Evolutionary conservation across 2,329 filamentous ascomycete genomes (phyloP), one percentile per base, ranked within the genome.

Genomic region (Xylaria sp.): DNA sequence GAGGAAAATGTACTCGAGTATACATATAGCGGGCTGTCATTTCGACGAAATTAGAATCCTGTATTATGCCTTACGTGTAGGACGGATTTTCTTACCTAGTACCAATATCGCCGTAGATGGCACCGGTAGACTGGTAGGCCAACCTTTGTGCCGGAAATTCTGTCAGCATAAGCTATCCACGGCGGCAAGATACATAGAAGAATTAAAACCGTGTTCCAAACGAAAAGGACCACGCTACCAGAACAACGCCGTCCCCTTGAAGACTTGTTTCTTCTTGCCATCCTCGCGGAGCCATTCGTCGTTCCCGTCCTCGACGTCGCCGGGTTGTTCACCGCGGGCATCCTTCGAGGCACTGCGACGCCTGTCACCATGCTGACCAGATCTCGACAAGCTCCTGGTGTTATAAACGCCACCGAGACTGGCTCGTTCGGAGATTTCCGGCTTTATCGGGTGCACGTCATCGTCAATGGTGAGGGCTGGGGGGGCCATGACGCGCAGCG

Each of bases 91-190:
- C 54, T 55, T 47, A 73, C 73, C 69, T 72, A 19, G 80, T 83
- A 58, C 87, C 88, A 69, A 90, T 89, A 66, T 90, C 88, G 23
- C 88, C 88, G 63, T 90, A 90, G 52, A 90, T 90, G 40, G 88
- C 85, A 52, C 88, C 87, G 29, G 82, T 84, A 2, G 83, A 86
- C 74, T 90, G 87, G 70, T 88, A 90, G 23, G 86, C 83, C 43
- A 88, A 79, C 82, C 84, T 76, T 63, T 27, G 67, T 46, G 23
- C 11, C 33, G 25, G 17, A 15, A 15, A 51, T 46, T 48, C 41
- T 27, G 47, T 63, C 38, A 48, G 38, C 38, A 37, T 21, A 35
- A 31, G 41, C 31, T n/a, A 41, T 37, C 31, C 55, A 57, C 35
- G 54, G 13, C 25, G 15, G n/a, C 27, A 19, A 21, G 11, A 43